Conservation (phyloP, 495 filamentous ascomycete species). For the Penicillium bialowiezense region DNA sequence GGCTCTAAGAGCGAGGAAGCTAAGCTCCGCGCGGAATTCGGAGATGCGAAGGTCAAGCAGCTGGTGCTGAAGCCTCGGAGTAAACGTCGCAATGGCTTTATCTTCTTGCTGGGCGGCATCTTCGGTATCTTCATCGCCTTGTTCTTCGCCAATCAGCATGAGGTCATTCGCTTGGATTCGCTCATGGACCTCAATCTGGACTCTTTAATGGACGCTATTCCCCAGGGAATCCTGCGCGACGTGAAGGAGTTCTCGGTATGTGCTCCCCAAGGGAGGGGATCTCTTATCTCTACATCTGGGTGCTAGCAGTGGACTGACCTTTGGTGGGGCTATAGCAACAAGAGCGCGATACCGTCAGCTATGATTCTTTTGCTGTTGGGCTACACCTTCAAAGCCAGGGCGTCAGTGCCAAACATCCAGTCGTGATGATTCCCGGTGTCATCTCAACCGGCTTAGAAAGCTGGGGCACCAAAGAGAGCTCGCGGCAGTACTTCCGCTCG, state of each 20-base stretch:
- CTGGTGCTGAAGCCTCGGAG: conserved; percentile 49
- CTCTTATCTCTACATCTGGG: neutral
- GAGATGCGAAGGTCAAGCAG: conserved; percentile 32
- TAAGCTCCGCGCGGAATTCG: conserved; percentile 23
- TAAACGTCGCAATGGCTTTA: conserved; percentile 71
- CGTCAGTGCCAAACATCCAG: conserved; percentile 75
- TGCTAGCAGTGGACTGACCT: conserved; percentile 1
- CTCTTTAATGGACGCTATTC: conserved; percentile 75
- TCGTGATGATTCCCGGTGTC: conserved; percentile 96
- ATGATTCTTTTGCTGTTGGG: conserved; percentile 91
- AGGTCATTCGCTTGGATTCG: conserved; percentile 78
- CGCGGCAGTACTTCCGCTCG: conserved; percentile 87
- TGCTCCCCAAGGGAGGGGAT: neutral
- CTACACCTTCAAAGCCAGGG: conserved; percentile 80
- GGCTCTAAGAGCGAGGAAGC: conserved; percentile 21
- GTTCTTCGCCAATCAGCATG: conserved; percentile 80
- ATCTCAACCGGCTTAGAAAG: conserved; percentile 96
- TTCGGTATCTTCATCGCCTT: conserved; percentile 79
- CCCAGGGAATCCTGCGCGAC: conserved; percentile 76
- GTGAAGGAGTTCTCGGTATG: conserved; percentile 76
- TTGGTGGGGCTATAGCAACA: conserved; percentile 52
- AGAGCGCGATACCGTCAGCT: conserved; percentile 82
- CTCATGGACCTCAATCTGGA: conserved; percentile 83
- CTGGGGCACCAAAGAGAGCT: conserved; percentile 82
- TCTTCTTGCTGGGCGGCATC: conserved; percentile 79